Evolutionary conservation across 345 rosid genomes (phyloP).

Genomic region (Salix suchowensis): DNA sequence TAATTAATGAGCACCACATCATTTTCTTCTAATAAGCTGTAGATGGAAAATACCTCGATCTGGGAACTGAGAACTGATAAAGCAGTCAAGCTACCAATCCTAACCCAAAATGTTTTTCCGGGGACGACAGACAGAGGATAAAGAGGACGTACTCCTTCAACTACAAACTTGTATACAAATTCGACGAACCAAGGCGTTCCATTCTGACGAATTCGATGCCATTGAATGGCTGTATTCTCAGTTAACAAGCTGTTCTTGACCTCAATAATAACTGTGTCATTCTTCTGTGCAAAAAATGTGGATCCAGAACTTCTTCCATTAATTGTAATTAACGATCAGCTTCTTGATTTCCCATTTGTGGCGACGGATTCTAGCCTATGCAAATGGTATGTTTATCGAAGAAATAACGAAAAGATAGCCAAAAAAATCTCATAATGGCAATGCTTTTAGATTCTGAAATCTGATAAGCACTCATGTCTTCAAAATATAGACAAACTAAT

Average conservation of each 20-base stretch:
- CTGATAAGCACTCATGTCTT: neutral
- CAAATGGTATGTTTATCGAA: conserved; percentile 3
- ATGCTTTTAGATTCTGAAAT: neutral
- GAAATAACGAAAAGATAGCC: neutral
- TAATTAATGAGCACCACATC: neutral
- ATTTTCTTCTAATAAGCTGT: neutral
- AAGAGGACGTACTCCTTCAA: conserved; percentile 54
- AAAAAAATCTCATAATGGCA: neutral
- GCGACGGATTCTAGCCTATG: conserved; percentile 36
- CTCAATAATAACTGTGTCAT: conserved; percentile 63
- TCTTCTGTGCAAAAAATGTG: conserved; percentile 47
- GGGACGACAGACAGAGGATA: conserved; percentile 42
- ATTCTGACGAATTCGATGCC: conserved; percentile 81
- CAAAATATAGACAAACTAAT: neutral
- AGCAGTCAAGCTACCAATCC: conserved; percentile 52
- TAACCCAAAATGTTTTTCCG: conserved; percentile 54
- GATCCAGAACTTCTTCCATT: conserved; percentile 67
- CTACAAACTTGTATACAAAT: conserved; percentile 54
- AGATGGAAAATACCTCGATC: conserved; percentile 41
- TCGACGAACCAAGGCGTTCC: conserved; percentile 73
- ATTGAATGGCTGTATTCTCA: conserved; percentile 60
- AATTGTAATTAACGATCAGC: conserved; percentile 45
- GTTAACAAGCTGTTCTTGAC: conserved; percentile 56
- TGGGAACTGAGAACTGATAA: conserved; percentile 71
- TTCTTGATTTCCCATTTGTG: conserved; percentile 70